Conservation (phyloP, 768 basidiomycete genomes). For the Phlegmacium glaucopus region DNA sequence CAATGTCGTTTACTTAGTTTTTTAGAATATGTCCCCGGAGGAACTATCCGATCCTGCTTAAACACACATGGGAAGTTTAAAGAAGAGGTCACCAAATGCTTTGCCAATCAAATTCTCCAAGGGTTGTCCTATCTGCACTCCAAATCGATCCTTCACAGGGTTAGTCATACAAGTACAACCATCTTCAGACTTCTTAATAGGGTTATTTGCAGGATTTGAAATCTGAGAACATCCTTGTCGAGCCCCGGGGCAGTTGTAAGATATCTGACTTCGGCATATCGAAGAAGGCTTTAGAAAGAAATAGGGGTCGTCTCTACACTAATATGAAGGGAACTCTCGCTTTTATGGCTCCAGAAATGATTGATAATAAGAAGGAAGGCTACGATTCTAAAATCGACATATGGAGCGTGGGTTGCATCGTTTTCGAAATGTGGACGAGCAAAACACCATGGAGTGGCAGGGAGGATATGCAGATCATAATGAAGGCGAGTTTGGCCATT, state of each 20-base stretch:
- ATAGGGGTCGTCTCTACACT: slow-evolving; percentile 46
- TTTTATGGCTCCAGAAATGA: slow-evolving; percentile 95
- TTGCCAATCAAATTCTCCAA: slow-evolving; percentile 80
- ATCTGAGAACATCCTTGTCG: slow-evolving; percentile 92
- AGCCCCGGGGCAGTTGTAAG: slow-evolving; percentile 82
- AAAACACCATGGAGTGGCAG: slow-evolving; percentile 81
- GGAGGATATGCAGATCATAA: slow-evolving; percentile 67
- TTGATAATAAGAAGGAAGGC: slow-evolving; percentile 65
- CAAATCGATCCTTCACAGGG: slow-evolving; percentile 82
- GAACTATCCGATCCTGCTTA: slow-evolving; percentile 80
- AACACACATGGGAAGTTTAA: slow-evolving; percentile 79
- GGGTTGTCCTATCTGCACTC: slow-evolving; percentile 88
- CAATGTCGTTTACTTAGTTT: slow-evolving; percentile 50
- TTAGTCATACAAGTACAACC: slow-evolving; percentile 24
- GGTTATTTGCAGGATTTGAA: slow-evolving; percentile 67
- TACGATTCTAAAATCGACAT: slow-evolving; percentile 96
- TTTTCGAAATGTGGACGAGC: slow-evolving; percentile 97
- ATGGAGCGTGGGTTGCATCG: slow-evolving; percentile 93
- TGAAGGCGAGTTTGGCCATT: slow-evolving; percentile 51
- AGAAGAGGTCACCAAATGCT: slow-evolving; percentile 81
- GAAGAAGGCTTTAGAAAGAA: slow-evolving; percentile 76
- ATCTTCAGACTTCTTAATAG: neutral
- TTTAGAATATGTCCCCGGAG: slow-evolving; percentile 93
- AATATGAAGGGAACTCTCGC: slow-evolving; percentile 88
- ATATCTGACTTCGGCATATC: slow-evolving; percentile 97